phyloP scores from a whole-genome alignment of 2,329 filamentous ascomycete species.

The Stromatinia cepivora region DNA sequence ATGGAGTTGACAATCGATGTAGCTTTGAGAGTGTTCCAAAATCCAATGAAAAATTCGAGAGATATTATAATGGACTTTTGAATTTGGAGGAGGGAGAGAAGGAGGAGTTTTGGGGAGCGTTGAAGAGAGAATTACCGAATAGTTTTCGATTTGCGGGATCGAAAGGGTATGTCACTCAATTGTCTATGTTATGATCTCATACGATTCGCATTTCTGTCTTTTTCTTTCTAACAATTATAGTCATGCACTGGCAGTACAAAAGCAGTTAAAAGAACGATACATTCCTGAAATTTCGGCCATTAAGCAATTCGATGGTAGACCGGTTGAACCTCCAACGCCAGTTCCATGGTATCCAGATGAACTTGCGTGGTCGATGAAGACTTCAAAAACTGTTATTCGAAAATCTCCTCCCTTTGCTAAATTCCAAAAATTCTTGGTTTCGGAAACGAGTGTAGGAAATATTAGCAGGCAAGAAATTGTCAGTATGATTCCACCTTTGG shows the following conservation, averaged over 20 bases:
- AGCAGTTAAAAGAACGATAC: conserved; percentile 83
- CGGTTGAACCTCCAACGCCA: conserved; percentile 77
- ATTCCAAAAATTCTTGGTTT: conserved; percentile 97
- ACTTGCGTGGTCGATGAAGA: conserved; percentile 97
- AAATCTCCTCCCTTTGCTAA: conserved; percentile 91
- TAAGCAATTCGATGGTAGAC: conserved; percentile 75
- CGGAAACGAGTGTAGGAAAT: conserved; percentile 94
- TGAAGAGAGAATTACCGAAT: conserved; percentile 86
- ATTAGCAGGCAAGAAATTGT: conserved; percentile 97
- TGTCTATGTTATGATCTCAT: background rate
- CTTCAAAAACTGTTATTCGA: conserved; percentile 91
- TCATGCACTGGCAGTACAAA: conserved; percentile 89
- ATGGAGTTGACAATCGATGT: conserved; percentile 47
- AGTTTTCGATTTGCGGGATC: conserved; percentile 97
- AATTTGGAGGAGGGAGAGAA: conserved; percentile 77
- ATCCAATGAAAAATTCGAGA: conserved; percentile 80
- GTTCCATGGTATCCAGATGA: conserved; percentile 93
- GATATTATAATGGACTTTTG: conserved; percentile 78
- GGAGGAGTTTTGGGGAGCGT: conserved; percentile 77
- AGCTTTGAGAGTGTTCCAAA: conserved; percentile 63
- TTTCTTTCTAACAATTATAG: conserved; percentile 45
- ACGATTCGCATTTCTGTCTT: conserved; percentile 16
- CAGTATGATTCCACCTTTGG: conserved; percentile 95
- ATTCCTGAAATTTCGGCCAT: conserved; percentile 88
- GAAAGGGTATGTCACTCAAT: conserved; percentile 63